These are phyloP conservation scores for Yamadazyma jaroonii DNA, from an alignment of 1,139 yeast genomes.

Conservation along the genomic window DNA sequence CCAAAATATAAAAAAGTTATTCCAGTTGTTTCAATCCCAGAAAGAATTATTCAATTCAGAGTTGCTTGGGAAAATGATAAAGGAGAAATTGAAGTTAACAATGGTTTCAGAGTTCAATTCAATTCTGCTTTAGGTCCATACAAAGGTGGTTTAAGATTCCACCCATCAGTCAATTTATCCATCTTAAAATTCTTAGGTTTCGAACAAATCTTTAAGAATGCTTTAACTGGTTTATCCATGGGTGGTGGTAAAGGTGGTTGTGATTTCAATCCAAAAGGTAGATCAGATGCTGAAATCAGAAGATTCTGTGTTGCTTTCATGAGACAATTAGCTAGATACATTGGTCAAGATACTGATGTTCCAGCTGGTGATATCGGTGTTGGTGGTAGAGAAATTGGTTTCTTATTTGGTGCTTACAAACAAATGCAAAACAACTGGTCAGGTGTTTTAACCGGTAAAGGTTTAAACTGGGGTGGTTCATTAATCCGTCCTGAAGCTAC, in stretches of 20 bases:
- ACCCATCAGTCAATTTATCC: slow-evolving; percentile 93
- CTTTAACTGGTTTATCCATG: slow-evolving; percentile 94
- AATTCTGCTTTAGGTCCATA: slow-evolving; percentile 98
- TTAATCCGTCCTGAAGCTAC: slow-evolving; percentile 99
- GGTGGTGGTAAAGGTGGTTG: slow-evolving; percentile 99
- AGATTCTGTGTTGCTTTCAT: slow-evolving; percentile 94
- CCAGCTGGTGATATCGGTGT: slow-evolving; percentile 98
- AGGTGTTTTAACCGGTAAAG: slow-evolving; percentile 98
- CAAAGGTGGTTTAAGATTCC: slow-evolving; percentile 98
- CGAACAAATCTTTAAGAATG: slow-evolving; percentile 98
- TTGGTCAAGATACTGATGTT: slow-evolving; percentile 96
- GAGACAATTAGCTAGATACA: slow-evolving; percentile 93
- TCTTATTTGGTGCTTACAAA: slow-evolving; percentile 96
- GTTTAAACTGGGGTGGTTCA: slow-evolving; percentile 98
- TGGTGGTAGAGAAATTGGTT: slow-evolving; percentile 85
- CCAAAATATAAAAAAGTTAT: slow-evolving; percentile 90
- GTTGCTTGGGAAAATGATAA: slow-evolving; percentile 97
- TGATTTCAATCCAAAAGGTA: slow-evolving; percentile 96
- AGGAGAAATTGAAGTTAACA: slow-evolving; percentile 89
- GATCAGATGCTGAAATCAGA: slow-evolving; percentile 90
- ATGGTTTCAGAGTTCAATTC: slow-evolving; percentile 98
- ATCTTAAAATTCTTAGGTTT: slow-evolving; percentile 95
- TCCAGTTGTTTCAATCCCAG: slow-evolving; percentile 91
- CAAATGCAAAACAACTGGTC: slow-evolving; percentile 88
- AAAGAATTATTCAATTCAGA: slow-evolving; percentile 94